Base-by-base conservation (phyloP, 2,329 filamentous ascomycete species). In the Stemphylium lycopersici region DNA sequence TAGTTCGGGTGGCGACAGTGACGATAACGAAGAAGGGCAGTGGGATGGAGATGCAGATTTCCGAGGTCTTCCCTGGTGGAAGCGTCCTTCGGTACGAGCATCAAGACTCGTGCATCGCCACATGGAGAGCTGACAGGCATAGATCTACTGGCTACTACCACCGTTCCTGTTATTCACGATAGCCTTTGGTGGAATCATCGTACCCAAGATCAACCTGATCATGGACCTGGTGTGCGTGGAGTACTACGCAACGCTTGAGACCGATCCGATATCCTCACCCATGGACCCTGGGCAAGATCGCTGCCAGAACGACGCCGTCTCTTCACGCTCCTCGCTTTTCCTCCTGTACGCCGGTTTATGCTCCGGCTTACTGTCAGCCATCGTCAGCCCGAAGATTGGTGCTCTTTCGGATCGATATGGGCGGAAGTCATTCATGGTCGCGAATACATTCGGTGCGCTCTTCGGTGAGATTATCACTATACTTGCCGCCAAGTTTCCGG, bases 181-280 rank as follows among this genome's bases (percentile, higher is more conserved):
- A 48, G 92, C 93, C 0, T 93, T 95, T 74, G 95, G 93, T 29
- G 91, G 91, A 52, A 84, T 90, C 6, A 80, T 95, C 6, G 90
- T 97, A 7, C 93, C 93, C 8, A 95, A 90, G 73, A 81, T 96
- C 58, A 96, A 96, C 69, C 78, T 97, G 76, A 91, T 96, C 58
- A 82, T 96, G 57, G 84, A 88, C 53, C 81, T 99, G 24, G 85
- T 98, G 47, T 99, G 95, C 75, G 85, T 87, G 58, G 83, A 90
- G 56, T 96, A 96, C 75, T 89, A 95, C 62, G 83, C 87, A 20
- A 89, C 96, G 8, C 38, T 58, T 0, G 54, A 48, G 18, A 56
- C 47, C 52, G 67, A 69, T 42, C 70, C 65, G 79, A 84, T 71
- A 20, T 69, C 65, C 13, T 62, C 65, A 1, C 69, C 69, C 4